These are phyloP conservation scores for Nicotiana noctiflora DNA, from an alignment of 257 asterid species.

Conservation along the genomic window DNA sequence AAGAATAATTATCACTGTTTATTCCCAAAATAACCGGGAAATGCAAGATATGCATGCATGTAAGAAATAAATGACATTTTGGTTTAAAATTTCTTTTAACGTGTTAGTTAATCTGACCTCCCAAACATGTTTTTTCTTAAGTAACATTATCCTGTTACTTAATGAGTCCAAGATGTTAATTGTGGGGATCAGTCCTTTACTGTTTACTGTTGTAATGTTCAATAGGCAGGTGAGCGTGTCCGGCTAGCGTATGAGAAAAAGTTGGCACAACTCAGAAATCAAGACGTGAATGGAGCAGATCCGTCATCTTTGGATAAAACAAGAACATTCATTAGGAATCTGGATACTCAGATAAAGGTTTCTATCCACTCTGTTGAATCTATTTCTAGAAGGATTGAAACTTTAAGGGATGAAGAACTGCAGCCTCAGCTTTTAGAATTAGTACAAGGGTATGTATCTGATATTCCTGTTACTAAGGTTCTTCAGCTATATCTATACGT, in stretches of 20 bases:
- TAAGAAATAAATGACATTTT: background rate
- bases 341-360: conserved; percentile 81
- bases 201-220: background rate
- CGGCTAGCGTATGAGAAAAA: conserved; percentile 85
- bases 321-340: conserved; percentile 59
- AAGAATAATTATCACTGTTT: background rate
- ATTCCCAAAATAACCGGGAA: background rate
- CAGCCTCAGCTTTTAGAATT: conserved; percentile 82
- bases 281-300: conserved; percentile 71
- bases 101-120: background rate
- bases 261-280: conserved; percentile 61
- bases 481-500: background rate
- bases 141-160: background rate
- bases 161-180: background rate
- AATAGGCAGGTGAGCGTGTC: conserved; percentile 74
- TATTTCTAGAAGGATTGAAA: conserved; percentile 81
- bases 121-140: background rate
- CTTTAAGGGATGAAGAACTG: conserved; percentile 76
- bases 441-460: conserved; percentile 61
- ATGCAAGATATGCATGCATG: background rate
- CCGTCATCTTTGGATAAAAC: conserved; percentile 57
- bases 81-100: background rate
- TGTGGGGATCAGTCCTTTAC: background rate
- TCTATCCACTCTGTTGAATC: conserved; percentile 90
- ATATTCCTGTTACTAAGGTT: background rate